A percentile compares a stretch with the other conserved stretches of the same genome.
phyloP scores from a whole-genome alignment of 306 rosid species.

The Lathyrus tuberosus region DNA sequence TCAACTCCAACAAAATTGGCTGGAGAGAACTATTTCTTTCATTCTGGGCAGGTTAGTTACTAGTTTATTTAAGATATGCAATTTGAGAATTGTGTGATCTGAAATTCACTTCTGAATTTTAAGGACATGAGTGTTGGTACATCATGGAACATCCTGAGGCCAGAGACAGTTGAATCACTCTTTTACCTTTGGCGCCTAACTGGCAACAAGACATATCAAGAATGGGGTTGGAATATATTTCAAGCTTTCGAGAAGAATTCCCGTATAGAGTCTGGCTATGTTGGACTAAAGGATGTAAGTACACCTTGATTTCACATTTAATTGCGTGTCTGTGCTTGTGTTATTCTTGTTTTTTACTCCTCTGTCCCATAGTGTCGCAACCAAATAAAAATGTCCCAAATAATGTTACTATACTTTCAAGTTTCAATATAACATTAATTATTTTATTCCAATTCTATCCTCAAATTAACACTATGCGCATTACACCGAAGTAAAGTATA shows the following conservation, averaged over 20 bases:
- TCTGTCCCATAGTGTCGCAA: neutral
- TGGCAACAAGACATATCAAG: conserved; percentile 95
- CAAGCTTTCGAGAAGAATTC: conserved; percentile 98
- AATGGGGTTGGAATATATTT: conserved; percentile 99
- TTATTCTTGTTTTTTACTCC: conserved; percentile 3
- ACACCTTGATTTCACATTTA: conserved; percentile 36
- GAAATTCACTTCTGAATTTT: conserved; percentile 32
- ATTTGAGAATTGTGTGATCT: conserved; percentile 27
- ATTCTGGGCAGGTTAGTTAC: conserved; percentile 73
- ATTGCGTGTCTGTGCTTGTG: conserved; percentile 34
- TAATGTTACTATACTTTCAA: neutral
- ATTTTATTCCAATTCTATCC: neutral
- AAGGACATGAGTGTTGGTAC: conserved; percentile 97
- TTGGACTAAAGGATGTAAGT: conserved; percentile 95
- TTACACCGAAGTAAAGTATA: neutral
- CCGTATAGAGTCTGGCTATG: conserved; percentile 88
- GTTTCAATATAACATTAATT: neutral
- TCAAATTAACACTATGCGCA: neutral
- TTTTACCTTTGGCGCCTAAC: conserved; percentile 96
- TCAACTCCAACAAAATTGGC: conserved; percentile 95
- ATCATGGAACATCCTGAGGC: conserved; percentile 97
- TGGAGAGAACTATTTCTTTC: conserved; percentile 93
- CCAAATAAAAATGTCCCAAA: neutral
- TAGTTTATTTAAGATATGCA: conserved; percentile 26
- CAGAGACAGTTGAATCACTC: conserved; percentile 95